phyloP scores from a whole-genome alignment of 345 rosid genomes.

The Syzygium jambos region DNA sequence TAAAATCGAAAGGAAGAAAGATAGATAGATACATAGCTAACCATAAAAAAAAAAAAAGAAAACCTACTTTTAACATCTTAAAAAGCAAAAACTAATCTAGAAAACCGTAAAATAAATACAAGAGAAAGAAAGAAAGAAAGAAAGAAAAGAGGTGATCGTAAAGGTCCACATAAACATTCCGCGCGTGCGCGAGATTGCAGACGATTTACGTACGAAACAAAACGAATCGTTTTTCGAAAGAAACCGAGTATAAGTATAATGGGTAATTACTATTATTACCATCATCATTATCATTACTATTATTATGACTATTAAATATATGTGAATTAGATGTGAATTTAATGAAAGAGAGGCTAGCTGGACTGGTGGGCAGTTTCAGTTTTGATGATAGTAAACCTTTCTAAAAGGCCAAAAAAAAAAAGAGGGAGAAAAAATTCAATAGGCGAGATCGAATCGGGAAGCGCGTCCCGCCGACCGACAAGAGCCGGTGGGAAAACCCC shows the following conservation, averaged over 20 bases:
- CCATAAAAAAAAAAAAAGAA: not conserved
- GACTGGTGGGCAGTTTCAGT: not conserved
- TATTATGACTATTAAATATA: not conserved
- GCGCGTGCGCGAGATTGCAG: not conserved
- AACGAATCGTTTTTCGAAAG: not conserved
- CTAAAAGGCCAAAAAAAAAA: too few species aligned
- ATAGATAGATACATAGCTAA: not conserved
- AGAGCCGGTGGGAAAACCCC: not conserved
- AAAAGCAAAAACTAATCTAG: not conserved
- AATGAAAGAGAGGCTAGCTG: not conserved
- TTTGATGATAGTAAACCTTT: not conserved
- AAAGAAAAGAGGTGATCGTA: not conserved
- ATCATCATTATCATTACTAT: not conserved
- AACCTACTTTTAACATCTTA: not conserved
- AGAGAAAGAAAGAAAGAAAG: not conserved
- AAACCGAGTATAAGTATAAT: accelerated
- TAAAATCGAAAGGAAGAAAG: not conserved
- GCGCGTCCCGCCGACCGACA: not conserved
- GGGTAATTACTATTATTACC: not conserved
- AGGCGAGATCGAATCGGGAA: not conserved
- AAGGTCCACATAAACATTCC: not conserved
- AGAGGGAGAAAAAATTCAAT: too few species aligned
- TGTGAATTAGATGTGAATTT: not conserved
- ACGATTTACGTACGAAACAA: not conserved
- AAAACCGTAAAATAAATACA: not conserved